phyloP scores from a whole-genome alignment of 2,329 filamentous ascomycete genomes.

The Cadophora sp. region DNA sequence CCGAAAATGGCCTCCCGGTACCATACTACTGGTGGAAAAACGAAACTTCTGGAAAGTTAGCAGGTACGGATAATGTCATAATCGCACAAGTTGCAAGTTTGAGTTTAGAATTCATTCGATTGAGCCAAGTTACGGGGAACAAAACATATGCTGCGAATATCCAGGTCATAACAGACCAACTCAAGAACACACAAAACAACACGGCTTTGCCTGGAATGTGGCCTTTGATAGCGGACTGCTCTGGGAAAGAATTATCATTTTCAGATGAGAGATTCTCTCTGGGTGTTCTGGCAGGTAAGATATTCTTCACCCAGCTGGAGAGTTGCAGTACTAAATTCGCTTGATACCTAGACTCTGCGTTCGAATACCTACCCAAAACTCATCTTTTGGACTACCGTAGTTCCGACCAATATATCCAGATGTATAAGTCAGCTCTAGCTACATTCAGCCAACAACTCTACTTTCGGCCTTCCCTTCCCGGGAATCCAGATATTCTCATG shows the following conservation, averaged over 20 bases:
- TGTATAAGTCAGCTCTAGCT: slow-evolving; percentile 11
- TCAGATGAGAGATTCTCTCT: slow-evolving; percentile 18
- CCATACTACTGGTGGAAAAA: slow-evolving; percentile 24
- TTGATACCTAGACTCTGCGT: slow-evolving; percentile 61
- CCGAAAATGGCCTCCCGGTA: slow-evolving; percentile 49
- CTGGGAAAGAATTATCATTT: slow-evolving; percentile 52
- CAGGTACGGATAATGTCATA: slow-evolving; percentile 10
- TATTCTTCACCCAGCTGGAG: no score
- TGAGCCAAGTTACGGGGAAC: slow-evolving; percentile 68
- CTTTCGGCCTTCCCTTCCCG: slow-evolving; percentile 51
- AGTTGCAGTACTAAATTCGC: slow-evolving; percentile 47
- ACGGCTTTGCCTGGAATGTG: slow-evolving; percentile 67
- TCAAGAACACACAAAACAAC: slow-evolving; percentile 58
- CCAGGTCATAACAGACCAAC: slow-evolving; percentile 60
- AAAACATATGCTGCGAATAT: slow-evolving; percentile 66
- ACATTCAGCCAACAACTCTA: slow-evolving; percentile 44
- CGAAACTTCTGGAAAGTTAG: slow-evolving; percentile 2
- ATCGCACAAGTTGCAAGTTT: slow-evolving; percentile 45
- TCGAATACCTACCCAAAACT: slow-evolving; percentile 67
- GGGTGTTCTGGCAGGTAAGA: slow-evolving; percentile 48
- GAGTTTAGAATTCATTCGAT: slow-evolving; percentile 65
- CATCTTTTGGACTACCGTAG: slow-evolving; percentile 11
- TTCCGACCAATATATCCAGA: slow-evolving; percentile 21
- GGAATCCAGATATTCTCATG: slow-evolving; percentile 50
- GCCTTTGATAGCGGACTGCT: slow-evolving; percentile 59